Base-by-base conservation (phyloP, 179 eudicot species). In the Drosera spatulata region DNA sequence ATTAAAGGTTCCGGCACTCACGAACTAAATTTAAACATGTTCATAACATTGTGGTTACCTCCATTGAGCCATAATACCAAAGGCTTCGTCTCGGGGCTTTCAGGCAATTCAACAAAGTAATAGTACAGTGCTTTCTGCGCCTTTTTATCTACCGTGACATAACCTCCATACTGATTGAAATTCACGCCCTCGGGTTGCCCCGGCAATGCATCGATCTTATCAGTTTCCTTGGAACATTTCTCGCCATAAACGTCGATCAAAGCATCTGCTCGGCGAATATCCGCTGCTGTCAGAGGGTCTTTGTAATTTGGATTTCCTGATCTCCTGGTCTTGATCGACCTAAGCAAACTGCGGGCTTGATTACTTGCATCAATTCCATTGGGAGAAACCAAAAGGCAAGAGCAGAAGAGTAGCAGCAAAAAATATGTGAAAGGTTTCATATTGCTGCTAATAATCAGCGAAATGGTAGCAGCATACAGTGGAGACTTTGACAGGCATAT, bases 101-200 rank as follows among this genome's bases (percentile, higher is more conserved):
- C 43, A 10, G 46, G 62, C 12, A 79, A 62, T 65, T 78, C 82
- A 7, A 64, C 82, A 50, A 78, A 78, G 68, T 75, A 78, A 51
- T 78, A 78, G 50, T 59, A 78, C 6, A 71, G 55, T 40, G 82
- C 83, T 53, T 73, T 79, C 2, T 74, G 82, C 7, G 73, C 75
- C 4, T 45, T 49, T 1, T 76, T 81, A 63, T 75, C 79, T 11
- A 87, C 85, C 2, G 70, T 70, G 7, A 82, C 91, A 61, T 84
- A 87, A 0, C 95, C 95, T 11, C 81, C 70, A 61, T 82, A 87
- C 64, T 87, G 91, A 56, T 74, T 58, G 8, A 87, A 87, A 22
- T 78, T 73, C 37, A 77, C 79, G 2, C 62, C 64, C 7, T 46
- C 62, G 2, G 95, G 95, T 47, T 87, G 95, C 8, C 95, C 95